phyloP scores from a whole-genome alignment of 495 filamentous ascomycete species.

The Cetradonia linearis region DNA sequence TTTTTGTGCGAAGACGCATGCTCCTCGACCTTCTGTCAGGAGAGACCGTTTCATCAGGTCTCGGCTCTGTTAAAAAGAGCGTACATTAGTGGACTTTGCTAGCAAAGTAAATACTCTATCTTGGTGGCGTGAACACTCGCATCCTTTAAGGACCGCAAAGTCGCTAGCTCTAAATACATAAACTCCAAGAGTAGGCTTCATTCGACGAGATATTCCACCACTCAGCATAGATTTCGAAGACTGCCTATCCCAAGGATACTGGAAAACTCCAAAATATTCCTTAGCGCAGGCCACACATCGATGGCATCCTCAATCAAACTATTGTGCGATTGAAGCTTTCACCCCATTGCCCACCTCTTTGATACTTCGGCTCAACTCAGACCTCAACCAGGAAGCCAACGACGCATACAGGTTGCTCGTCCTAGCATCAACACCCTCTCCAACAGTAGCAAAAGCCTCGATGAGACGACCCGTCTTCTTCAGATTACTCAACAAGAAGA shows the following conservation, averaged over 20 bases:
- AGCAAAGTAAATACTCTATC: not conserved
- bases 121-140: not conserved
- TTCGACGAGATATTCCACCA: not conserved
- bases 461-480: constrained; percentile 7
- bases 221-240: not conserved
- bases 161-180: too few species aligned
- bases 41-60: not conserved
- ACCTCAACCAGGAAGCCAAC: not conserved
- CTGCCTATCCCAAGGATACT: not conserved
- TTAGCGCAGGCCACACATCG: not conserved
- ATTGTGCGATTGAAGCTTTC: not conserved
- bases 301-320: not conserved
- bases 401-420: not conserved
- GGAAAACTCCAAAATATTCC: not conserved
- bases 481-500: constrained; percentile 6
- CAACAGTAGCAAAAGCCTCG: not conserved
- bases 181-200: not conserved
- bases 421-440: not conserved
- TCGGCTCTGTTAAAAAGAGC: not conserved
- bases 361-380: not conserved
- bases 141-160: too few species aligned
- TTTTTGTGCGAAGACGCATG: too few species aligned
- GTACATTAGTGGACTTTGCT: not conserved
- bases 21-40: not conserved
- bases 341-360: not conserved